These are phyloP conservation scores for Astraeus odoratus DNA, from an alignment of 768 basidiomycete genomes.

Conservation along the genomic window DNA sequence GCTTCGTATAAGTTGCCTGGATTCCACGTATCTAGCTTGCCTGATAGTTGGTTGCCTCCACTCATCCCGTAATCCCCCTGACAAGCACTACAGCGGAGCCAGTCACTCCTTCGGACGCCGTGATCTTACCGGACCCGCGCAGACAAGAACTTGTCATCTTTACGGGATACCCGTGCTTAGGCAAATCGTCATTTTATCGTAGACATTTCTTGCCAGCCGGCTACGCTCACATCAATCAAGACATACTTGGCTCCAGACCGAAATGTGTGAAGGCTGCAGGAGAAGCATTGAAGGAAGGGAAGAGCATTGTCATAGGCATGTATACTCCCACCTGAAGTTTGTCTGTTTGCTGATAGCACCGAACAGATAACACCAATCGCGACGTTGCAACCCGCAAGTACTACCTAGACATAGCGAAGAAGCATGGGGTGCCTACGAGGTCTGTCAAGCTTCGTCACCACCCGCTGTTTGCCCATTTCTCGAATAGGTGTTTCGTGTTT, in stretches of 20 bases:
- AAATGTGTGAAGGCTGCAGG: slow-evolving; percentile 67
- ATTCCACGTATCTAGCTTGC: slow-evolving; percentile 53
- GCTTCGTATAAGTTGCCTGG: slow-evolving; percentile 50
- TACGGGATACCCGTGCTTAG: slow-evolving; percentile 56
- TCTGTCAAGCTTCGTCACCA: slow-evolving; percentile 15
- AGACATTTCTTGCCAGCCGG: slow-evolving; percentile 57
- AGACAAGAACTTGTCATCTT: slow-evolving; percentile 49
- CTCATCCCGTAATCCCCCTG: not conserved
- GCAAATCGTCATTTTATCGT: slow-evolving; percentile 79
- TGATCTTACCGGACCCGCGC: slow-evolving; percentile 8
- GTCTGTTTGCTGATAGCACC: slow-evolving; percentile 1
- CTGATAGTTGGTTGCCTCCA: slow-evolving; percentile 16
- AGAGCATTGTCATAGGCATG: slow-evolving; percentile 75
- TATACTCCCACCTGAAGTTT: not conserved
- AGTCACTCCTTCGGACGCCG: slow-evolving; percentile 12
- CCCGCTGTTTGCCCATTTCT: not conserved
- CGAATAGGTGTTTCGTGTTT: slow-evolving; percentile 65
- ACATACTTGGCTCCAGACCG: slow-evolving; percentile 63
- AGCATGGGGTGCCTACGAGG: slow-evolving; percentile 50
- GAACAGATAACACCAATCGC: slow-evolving; percentile 87
- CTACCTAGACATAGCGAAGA: slow-evolving; percentile 65
- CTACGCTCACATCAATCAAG: slow-evolving; percentile 86
- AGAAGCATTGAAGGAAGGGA: slow-evolving; percentile 44
- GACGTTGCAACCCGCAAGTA: slow-evolving; percentile 57
- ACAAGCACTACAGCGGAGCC: slow-evolving; percentile 33